Base-by-base conservation (phyloP, 2,329 filamentous ascomycete species). In the Colletotrichum graminicola region DNA sequence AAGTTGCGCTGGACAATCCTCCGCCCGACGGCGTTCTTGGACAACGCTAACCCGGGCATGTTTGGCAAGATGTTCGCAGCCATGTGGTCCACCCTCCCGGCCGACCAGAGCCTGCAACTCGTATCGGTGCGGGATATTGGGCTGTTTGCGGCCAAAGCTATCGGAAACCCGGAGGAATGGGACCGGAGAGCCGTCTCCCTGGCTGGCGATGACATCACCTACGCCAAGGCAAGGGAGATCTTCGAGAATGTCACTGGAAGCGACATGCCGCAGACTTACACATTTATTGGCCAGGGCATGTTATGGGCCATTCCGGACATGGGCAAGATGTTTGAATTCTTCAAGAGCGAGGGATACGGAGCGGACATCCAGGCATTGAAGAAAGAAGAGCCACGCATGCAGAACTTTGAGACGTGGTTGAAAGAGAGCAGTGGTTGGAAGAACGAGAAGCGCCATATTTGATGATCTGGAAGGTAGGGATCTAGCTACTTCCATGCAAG, bases 41-140 rank as follows among this genome's bases (percentile, higher is more conserved):
- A 78, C 8, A 79, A 70, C 49, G 76, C 78, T 7, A 76, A 73
- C 36, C 76, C 76, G 0, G 75, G 73, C 1, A 76, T 75, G 47
- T 79, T 79, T 3, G 76, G 77, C 3, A 73, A 76, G 41, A 69
- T 78, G 60, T 77, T 78, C 70, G 76, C 75, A 2, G 73, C 76
- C 0, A 73, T 76, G 14, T 77, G 77, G 77, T 74, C 75, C 5
- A 77, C 76, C 0, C 75, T 78, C 61, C 76, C 75, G 0, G 57
- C 43, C 0, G 75, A 77, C 6, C 73, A 73, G 2, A 68, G 67
- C 43, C 75, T 78, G 69, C 77, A 78, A 36, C 54, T 78, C 16
- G 54, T 78, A 3, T 77, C 76, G 5, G 78, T 76, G 0, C 71
- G 71, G 3, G 77, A 78, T 1, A 78, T 78, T 23, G 77, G 77